These are phyloP conservation scores for Talaromyces sp. DNA, from an alignment of 2,329 filamentous ascomycete genomes.

Conservation along the genomic window DNA sequence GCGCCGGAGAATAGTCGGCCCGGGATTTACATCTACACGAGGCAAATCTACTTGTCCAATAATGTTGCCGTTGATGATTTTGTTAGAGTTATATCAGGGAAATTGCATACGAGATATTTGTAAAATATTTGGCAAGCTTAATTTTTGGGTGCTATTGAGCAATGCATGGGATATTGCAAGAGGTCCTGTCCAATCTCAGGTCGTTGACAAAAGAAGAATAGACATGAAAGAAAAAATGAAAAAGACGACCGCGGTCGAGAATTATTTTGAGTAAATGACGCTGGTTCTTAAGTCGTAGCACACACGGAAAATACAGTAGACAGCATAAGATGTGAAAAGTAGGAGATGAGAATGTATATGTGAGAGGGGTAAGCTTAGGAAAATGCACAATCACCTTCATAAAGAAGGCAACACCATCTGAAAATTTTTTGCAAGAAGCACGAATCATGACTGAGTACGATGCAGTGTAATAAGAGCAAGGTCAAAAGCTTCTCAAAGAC, in stretches of 20 bases:
- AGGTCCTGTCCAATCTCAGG: background rate
- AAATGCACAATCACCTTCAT: background rate
- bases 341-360: background rate
- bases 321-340: background rate
- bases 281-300: background rate
- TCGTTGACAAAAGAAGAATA: background rate
- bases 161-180: background rate
- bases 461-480: background rate
- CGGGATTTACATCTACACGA: background rate
- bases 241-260: background rate
- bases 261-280: background rate
- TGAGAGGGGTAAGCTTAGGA: background rate
- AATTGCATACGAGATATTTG: background rate
- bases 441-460: background rate
- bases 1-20: background rate
- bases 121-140: background rate
- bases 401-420: background rate
- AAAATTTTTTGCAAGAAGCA: background rate
- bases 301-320: background rate
- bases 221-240: background rate
- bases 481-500: background rate
- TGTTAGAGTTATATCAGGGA: no score
- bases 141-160: background rate
- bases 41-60: no score
- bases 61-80: no score